Evolutionary conservation across 2,329 filamentous ascomycete genomes (phyloP), one percentile per base, ranked within the genome.

Genomic region (Penicillium italicum): DNA sequence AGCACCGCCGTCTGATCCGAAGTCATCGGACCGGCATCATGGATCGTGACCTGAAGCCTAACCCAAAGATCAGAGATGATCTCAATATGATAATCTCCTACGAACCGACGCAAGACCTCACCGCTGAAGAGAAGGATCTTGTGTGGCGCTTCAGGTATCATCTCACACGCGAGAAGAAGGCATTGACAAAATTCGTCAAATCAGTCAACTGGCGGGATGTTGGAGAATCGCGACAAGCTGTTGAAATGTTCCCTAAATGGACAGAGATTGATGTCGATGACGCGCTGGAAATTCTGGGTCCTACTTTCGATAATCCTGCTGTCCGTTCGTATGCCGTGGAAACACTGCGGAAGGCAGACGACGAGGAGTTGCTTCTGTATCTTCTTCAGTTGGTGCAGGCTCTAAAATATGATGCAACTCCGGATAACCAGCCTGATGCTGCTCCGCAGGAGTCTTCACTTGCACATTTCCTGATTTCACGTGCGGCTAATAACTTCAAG

Each of bases 81-180:
- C 79, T 99, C 31, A 96, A 97, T 69, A 80, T 85, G 42, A 92
- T 99, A 62, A 86, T 97, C 78, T 87, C 89, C 2, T 97, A 97
- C 68, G 91, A 93, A 7, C 94, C 94, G 3, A 96, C 93, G 0
- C 91, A 97, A 60, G 84, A 89, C 45, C 80, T 99, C 24, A 91
- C 86, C 1, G 85, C 91, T 0, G 92, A 97, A 70, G 94, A 99
- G 73, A 95, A 96, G 69, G 94, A 99, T 72, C 81, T 97, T 49
- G 85, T 99, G 20, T 99, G 95, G 95, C 94, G 95, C 66, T 99
- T 97, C 76, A 84, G 94, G 56, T 96, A 97, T 72, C 93, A 97
- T 72, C 76, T 99, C 22, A 94, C 92, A 1, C 83, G 91, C 55
- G 92, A 99, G 71, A 99, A 99, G 74, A 81, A 88, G 66, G 89